Evolutionary conservation across 2,329 filamentous ascomycete genomes (phyloP).

Genomic region (Sclerotinia minor): DNA sequence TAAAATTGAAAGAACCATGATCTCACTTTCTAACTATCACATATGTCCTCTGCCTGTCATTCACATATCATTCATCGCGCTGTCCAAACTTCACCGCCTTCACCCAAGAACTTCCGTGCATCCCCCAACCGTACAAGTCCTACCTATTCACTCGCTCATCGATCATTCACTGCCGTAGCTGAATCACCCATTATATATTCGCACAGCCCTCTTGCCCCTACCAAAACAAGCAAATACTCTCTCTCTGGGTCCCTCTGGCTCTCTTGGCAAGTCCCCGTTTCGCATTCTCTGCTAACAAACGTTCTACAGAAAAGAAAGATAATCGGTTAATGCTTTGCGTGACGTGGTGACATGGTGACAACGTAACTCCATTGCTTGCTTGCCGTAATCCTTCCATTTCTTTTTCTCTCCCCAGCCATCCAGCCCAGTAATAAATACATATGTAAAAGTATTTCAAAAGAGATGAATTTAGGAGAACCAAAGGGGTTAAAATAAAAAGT

Average conservation of each 20-base stretch:
- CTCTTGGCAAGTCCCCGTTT: slow-evolving; percentile 16
- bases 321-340: not conserved
- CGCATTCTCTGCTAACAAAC: slow-evolving; percentile 4
- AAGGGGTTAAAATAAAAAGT: slow-evolving; percentile 9
- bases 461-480: not conserved
- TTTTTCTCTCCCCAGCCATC: not conserved
- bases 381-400: not conserved
- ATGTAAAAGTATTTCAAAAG: not conserved
- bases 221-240: slow-evolving; percentile 15
- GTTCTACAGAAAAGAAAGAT: slow-evolving; percentile 1
- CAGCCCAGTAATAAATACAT: not conserved
- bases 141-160: not conserved
- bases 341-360: not conserved
- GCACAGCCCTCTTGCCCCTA: not conserved
- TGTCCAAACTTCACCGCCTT: not conserved
- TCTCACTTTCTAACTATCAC: too few relatives aligned
- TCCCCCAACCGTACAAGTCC: not conserved
- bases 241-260: slow-evolving; percentile 4
- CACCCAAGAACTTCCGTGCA: not conserved
- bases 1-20: not conserved
- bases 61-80: not conserved
- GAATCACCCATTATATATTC: not conserved
- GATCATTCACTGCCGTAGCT: not conserved
- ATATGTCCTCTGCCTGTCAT: not conserved
- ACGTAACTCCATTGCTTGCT: slow-evolving; percentile 5